Base-by-base conservation (phyloP, 169 alveolate genomes). In the Babesia bigemina region DNA sequence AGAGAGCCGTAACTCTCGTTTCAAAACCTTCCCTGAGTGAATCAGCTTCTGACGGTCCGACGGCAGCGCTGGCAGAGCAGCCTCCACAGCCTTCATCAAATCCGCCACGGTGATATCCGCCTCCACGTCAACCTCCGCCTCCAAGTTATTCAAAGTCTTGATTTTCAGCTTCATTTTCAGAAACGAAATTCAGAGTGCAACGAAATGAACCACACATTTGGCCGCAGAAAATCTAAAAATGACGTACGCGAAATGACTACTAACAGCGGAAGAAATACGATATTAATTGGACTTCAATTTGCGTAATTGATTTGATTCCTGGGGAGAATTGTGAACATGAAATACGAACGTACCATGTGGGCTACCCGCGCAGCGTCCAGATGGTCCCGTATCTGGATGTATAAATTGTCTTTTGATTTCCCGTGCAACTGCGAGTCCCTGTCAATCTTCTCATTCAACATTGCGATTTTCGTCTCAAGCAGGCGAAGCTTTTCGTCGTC, bases 341-440 rank as follows among this genome's bases (percentile, higher is more conserved):
- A 12, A 21, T 21, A 19, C 22, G 4, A 24, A 48, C 89, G 6
- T 74, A 85, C 95, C 70, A 86, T 71, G 69, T 73, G 90, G 21
- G 95, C 93, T n/a, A 86, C 84, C 24, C 91, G 92, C 2, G 95
- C 92, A 0, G 95, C 95, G 60, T 92, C 94, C 47, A 92, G 86
- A 63, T 92, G 91, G 73, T 92, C 95, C 57, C 92, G 77, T 17
- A 92, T 81, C 83, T 92, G 95, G 52, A 92, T 70, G 52, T 87
- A 91, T 70, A 92, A 65, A 70, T 79, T 84, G 49, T 84, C 85
- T 42, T 86, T 88, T 45, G 85, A 55, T 45, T 91, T 92, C 71
- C 92, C 84, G 47, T 63, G 61, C 39, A 89, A 59, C 45, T 82
- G 71, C 61, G 94, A 87, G 61, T 92, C 89, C 52, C 60, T 75